phyloP scores from a whole-genome alignment of 257 asterid species.

The Knoxia roxburghii region DNA sequence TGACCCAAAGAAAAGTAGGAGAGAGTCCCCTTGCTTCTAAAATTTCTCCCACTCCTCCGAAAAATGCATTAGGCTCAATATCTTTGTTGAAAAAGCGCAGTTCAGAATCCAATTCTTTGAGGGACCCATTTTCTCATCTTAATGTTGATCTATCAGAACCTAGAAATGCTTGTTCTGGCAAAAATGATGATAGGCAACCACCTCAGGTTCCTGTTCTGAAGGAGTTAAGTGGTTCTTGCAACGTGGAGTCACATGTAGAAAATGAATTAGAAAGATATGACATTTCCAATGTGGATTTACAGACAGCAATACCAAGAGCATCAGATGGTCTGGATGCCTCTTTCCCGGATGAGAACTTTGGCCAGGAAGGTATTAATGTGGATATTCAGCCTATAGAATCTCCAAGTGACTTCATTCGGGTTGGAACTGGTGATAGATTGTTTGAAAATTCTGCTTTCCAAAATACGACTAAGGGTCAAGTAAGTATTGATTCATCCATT shows the following conservation, averaged over 20 bases:
- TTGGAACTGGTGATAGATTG: slow-evolving; percentile 1
- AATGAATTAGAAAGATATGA: slow-evolving; percentile 24
- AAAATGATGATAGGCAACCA: slow-evolving; percentile 24
- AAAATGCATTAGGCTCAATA: slow-evolving; percentile 51
- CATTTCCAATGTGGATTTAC: slow-evolving; percentile 25
- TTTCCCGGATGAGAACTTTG: slow-evolving; percentile 27
- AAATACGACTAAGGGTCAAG: slow-evolving; percentile 4
- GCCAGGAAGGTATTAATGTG: slow-evolving; percentile 17
- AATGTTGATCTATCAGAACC: slow-evolving; percentile 31
- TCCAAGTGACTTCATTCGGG: slow-evolving; percentile 8
- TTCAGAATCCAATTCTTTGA: slow-evolving; percentile 42
- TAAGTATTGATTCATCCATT: slow-evolving; percentile 3
- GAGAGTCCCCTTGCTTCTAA: slow-evolving; percentile 23
- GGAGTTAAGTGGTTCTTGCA: slow-evolving; percentile 25
- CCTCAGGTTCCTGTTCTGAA: slow-evolving; percentile 31
- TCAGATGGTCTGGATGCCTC: slow-evolving; percentile 24
- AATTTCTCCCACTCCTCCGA: slow-evolving; percentile 67
- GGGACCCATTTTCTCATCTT: slow-evolving; percentile 58
- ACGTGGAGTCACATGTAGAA: slow-evolving; percentile 31
- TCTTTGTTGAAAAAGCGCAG: slow-evolving; percentile 42
- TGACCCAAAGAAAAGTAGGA: slow-evolving; percentile 22
- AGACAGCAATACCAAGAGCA: slow-evolving; percentile 15
- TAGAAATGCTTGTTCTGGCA: slow-evolving; percentile 22
- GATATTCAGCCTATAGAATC: slow-evolving; percentile 30
- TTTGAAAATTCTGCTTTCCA: background rate